Conservation (phyloP, 441 rosid species). For the Eutrema salsugineum region DNA sequence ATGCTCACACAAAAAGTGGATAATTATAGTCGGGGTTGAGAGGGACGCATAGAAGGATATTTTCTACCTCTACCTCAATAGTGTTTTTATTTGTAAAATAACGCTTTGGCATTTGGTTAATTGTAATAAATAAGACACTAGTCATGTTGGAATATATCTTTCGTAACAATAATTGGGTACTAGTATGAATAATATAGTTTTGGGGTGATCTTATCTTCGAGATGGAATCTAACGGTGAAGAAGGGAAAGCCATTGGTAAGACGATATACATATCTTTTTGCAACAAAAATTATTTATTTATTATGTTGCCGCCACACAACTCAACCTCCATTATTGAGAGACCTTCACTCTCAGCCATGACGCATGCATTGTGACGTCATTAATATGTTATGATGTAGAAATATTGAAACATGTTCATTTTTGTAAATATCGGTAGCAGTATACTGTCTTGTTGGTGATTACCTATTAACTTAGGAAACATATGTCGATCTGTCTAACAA, state of each 20-base stretch:
- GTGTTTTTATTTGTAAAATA: not conserved
- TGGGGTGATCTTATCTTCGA: constrained; percentile 19
- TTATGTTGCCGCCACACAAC: not conserved
- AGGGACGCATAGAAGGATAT: not conserved
- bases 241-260: not conserved
- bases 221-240: constrained; percentile 12
- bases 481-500: no score
- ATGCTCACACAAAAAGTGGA: not conserved
- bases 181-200: not conserved
- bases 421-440: not conserved
- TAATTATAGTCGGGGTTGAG: not conserved
- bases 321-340: constrained; percentile 28
- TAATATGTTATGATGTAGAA: no score
- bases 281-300: not conserved
- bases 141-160: not conserved
- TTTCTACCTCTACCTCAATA: not conserved
- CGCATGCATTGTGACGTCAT: constrained; percentile 3
- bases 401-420: not conserved
- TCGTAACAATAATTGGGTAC: not conserved
- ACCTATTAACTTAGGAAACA: not conserved
- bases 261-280: not conserved
- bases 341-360: constrained; percentile 24
- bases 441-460: not conserved
- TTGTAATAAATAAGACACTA: not conserved
- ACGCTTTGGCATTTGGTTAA: constrained; percentile 2